These are phyloP conservation scores for Aspergillus flavus DNA, from an alignment of 2,329 filamentous ascomycete species.

Conservation along the genomic window DNA sequence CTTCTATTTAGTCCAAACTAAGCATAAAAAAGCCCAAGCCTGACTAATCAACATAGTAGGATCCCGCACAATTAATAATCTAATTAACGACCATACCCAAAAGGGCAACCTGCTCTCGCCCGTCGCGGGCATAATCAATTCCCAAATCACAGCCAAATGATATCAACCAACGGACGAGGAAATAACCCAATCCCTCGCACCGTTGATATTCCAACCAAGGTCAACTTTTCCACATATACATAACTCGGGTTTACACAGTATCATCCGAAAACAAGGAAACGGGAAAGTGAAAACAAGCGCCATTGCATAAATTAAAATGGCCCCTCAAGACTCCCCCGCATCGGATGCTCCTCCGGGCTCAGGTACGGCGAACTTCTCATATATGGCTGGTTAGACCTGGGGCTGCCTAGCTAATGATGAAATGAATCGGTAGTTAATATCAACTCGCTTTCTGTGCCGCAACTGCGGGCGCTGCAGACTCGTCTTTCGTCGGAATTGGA, in stretches of 20 bases:
- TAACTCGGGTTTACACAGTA: no score
- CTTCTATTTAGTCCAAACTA: no score
- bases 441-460: constrained; percentile 75
- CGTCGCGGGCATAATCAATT: background rate
- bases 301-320: constrained; percentile 21
- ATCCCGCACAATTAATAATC: background rate
- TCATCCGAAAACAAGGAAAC: no score
- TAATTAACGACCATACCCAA: background rate
- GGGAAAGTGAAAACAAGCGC: background rate
- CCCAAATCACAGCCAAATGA: constrained; percentile 5
- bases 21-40: background rate
- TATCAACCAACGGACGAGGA: background rate
- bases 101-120: background rate
- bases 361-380: constrained; percentile 14
- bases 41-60: background rate
- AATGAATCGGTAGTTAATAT: constrained; percentile 58
- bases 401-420: background rate
- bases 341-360: constrained; percentile 25
- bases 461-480: constrained; percentile 90
- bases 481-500: constrained; percentile 96
- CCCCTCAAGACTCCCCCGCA: constrained; percentile 31
- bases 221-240: no score
- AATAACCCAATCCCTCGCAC: background rate
- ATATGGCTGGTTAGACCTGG: no score
- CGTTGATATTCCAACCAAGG: background rate